Evolutionary conservation across 2,329 filamentous ascomycete genomes (phyloP), one percentile per base, ranked within the genome.

Genomic region (Colletotrichum limetticola): DNA sequence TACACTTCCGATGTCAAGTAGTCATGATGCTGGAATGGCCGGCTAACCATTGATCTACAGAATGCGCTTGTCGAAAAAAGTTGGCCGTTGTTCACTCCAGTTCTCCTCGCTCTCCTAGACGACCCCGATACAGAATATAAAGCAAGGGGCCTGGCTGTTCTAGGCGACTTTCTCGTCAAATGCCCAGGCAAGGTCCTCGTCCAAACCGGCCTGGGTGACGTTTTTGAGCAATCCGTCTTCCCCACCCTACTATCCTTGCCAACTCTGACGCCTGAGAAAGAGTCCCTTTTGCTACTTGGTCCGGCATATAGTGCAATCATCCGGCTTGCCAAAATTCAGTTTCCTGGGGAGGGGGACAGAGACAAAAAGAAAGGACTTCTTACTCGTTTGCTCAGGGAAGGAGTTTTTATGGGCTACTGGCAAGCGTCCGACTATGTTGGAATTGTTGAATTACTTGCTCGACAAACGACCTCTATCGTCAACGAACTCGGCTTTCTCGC

Each of bases 161-260:
- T 94, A 3, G 76, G 79, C 1, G 65, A 78, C 0, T 90, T 96
- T 70, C 85, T 95, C 52, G 74, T 79, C 12, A 86, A 84, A 63
- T 89, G 90, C 56, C 87, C 90, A 0, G 75, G 83, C 1, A 78
- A 81, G 5, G 85, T 92, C 2, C 85, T 95, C 57, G 81, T 80
- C 14, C 85, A 86, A 58, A 93, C 91, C 0, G 93, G 93, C 1
- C 88, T 96, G 8, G 88, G 87, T 26, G 83, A 87, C 16, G 88
- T 96, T 30, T 92, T 96, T 74, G 88, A 92, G 77, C 89, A 94
- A 24, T 89, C 91, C 3, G 82, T 94, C 2, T 88, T 92, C 75
- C 93, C 94, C 0, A 91, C 91, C 46, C 87, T 98, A n/a, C 87
- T 92, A 8, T 94, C 91, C 77, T 86, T 98, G 6, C 95, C 96